Conservation (phyloP, 2,329 filamentous ascomycete genomes). For the Neonectria coccinea region DNA sequence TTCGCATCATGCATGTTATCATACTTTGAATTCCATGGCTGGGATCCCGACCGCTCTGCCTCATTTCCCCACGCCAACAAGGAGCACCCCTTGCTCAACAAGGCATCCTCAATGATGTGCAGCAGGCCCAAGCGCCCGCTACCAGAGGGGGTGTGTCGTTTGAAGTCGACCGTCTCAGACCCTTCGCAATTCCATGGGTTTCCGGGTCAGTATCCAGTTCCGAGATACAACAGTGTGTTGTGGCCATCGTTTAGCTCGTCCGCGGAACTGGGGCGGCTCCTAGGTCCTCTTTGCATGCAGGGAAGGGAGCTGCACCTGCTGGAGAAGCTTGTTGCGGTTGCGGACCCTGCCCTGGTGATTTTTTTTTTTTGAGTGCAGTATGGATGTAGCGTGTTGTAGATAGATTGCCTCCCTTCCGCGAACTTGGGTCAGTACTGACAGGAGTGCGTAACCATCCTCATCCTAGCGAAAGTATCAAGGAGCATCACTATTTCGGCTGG, state of each 20-base stretch:
- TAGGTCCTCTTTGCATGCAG: slow-evolving; percentile 21
- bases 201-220: slow-evolving; percentile 22
- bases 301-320: slow-evolving; percentile 6
- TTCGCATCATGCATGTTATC: not conserved
- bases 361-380: slow-evolving; percentile 1
- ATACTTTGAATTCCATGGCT: slow-evolving; percentile 8
- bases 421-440: slow-evolving; percentile 33
- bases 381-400: slow-evolving; percentile 22
- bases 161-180: slow-evolving; percentile 30
- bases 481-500: slow-evolving; percentile 17
- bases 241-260: slow-evolving; percentile 22
- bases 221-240: slow-evolving; percentile 1
- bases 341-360: slow-evolving; percentile 5
- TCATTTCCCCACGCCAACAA: slow-evolving; percentile 40
- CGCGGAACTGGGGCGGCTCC: slow-evolving; percentile 26
- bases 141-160: slow-evolving; percentile 33
- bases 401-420: slow-evolving; percentile 36
- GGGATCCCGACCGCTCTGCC: slow-evolving; percentile 18
- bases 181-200: slow-evolving; percentile 32
- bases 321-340: slow-evolving; percentile 17
- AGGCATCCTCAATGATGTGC: slow-evolving; percentile 44
- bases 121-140: slow-evolving; percentile 43
- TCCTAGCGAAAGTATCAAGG: slow-evolving; percentile 12
- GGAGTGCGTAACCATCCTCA: slow-evolving; percentile 26
- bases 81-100: slow-evolving; percentile 31